A percentile compares a stretch with the other conserved stretches of the same genome.
Conservation (phyloP, 1,284 basidiomycete genomes). For the Tremellales sp. region DNA sequence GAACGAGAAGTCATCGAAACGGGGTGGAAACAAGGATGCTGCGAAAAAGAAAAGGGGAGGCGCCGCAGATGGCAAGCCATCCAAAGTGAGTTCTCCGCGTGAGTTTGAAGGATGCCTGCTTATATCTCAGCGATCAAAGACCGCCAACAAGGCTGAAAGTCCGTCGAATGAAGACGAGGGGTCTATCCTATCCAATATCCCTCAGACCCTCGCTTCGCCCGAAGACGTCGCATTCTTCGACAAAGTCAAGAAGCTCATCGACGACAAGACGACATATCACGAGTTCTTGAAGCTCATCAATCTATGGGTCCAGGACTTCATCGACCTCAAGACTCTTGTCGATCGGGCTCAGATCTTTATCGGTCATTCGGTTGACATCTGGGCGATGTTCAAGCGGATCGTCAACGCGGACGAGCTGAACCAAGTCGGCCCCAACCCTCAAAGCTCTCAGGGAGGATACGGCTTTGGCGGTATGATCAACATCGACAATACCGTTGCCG, state of each 20-base stretch:
- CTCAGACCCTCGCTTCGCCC: slow-evolving; percentile 57
- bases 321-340: slow-evolving; percentile 78
- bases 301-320: slow-evolving; percentile 89
- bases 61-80: slow-evolving; percentile 53
- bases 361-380: slow-evolving; percentile 66
- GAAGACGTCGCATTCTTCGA: slow-evolving; percentile 94
- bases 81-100: slow-evolving; percentile 19
- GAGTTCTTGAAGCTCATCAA: slow-evolving; percentile 96
- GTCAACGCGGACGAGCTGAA: slow-evolving; percentile 71
- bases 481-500: slow-evolving; percentile 52
- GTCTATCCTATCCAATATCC: slow-evolving; percentile 10
- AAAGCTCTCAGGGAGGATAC: slow-evolving; percentile 57
- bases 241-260: slow-evolving; percentile 75
- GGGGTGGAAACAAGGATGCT: slow-evolving; percentile 37
- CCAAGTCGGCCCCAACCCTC: slow-evolving; percentile 56
- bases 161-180: slow-evolving; percentile 35
- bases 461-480: slow-evolving; percentile 48
- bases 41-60: slow-evolving; percentile 37
- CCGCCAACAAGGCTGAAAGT: slow-evolving; percentile 31
- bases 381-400: slow-evolving; percentile 80
- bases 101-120: not conserved
- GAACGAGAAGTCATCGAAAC: too few relatives aligned
- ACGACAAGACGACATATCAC: slow-evolving; percentile 85
- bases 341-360: slow-evolving; percentile 77
- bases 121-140: slow-evolving; percentile 14